Evolutionary conservation across 352 stramenopile species (phyloP).

Genomic region (Phytophthora cajani): DNA sequence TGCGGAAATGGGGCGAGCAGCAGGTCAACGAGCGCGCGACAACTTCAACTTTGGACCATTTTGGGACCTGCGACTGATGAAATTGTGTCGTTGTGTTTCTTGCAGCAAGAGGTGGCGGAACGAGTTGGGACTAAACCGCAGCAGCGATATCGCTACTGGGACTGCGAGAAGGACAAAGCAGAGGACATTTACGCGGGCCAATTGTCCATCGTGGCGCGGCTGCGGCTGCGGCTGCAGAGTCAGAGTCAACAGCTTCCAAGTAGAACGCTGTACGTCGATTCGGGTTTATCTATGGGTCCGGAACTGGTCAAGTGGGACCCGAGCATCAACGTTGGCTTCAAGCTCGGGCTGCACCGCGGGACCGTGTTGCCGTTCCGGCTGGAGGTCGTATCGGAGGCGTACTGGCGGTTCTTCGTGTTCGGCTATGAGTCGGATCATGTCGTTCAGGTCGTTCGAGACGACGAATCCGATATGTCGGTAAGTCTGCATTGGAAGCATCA

Average conservation of each 20-base stretch:
- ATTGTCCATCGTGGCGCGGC: constrained; percentile 11
- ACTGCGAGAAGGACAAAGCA: not conserved
- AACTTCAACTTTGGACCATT: constrained; percentile 24
- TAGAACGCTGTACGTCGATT: constrained; percentile 3
- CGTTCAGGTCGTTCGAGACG: not conserved
- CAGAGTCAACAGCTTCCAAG: constrained; percentile 1
- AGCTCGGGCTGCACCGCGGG: constrained; percentile 8
- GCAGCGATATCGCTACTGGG: not conserved
- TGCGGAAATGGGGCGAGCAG: constrained; percentile 19
- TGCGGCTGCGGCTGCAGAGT: constrained; percentile 8
- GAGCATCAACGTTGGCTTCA: constrained; percentile 9
- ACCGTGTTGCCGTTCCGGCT: constrained; percentile 22
- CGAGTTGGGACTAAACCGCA: not conserved
- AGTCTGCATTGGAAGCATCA: not conserved
- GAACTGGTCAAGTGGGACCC: constrained; percentile 17
- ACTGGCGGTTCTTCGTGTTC: constrained; percentile 28
- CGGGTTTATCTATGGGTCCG: constrained; percentile 15
- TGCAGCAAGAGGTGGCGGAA: constrained; percentile 16
- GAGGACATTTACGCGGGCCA: constrained; percentile 27
- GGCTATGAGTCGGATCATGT: constrained; percentile 4
- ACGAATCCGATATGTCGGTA: constrained; percentile 13
- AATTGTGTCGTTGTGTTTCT: constrained; percentile 3
- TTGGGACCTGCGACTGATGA: constrained; percentile 15
- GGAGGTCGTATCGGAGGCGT: constrained; percentile 21
- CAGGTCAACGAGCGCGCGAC: constrained; percentile 5